Evolutionary conservation across 1,284 basidiomycete species (phyloP).

Genomic region (Irpex lacteus): DNA sequence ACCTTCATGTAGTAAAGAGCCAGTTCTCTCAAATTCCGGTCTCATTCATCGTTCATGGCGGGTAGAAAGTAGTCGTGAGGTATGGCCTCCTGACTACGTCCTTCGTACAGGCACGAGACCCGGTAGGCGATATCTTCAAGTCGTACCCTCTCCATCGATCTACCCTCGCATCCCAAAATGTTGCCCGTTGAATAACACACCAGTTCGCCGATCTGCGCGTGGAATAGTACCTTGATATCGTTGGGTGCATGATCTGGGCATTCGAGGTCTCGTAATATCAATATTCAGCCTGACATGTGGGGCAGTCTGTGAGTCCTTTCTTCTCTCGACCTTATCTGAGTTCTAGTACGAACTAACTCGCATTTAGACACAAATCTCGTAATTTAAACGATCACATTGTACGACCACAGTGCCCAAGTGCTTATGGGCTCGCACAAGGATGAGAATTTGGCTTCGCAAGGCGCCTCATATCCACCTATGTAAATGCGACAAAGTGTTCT

Average conservation of each 20-base stretch:
- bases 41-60: too few relatives aligned
- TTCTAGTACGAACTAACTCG: background rate
- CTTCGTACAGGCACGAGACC: too few relatives aligned
- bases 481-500: background rate
- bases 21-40: too few relatives aligned
- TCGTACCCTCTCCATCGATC: too few relatives aligned
- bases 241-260: background rate
- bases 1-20: background rate
- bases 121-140: too few relatives aligned
- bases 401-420: background rate
- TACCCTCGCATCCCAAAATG: background rate
- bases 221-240: background rate
- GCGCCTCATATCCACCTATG: background rate
- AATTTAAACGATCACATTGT: background rate
- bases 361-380: background rate
- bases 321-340: background rate
- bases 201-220: background rate
- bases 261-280: background rate
- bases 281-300: background rate
- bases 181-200: background rate
- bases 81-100: too few relatives aligned
- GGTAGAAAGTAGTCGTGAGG: too few relatives aligned
- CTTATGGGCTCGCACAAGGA: background rate
- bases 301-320: background rate
- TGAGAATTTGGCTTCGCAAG: background rate